Evolutionary conservation across 2,329 filamentous ascomycete species (phyloP), one percentile per base, ranked within the genome.

Genomic region (Chaetomium sp.): DNA sequence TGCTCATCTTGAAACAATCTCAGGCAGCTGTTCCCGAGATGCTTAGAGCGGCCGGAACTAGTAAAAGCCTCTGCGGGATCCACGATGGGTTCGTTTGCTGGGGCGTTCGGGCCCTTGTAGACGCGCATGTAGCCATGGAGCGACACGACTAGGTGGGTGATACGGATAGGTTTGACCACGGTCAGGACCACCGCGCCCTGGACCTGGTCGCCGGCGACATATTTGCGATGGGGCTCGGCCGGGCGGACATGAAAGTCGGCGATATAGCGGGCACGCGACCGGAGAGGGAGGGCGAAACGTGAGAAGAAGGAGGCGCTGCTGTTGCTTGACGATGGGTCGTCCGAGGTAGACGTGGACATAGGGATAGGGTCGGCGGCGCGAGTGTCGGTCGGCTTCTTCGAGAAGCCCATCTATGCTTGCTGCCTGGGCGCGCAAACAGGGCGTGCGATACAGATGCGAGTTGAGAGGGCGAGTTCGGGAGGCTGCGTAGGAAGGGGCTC

Each of bases 1-100:
- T 86, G 80, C 72, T 94, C 88, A 66, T 94, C 89, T 70, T 91
- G 86, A 66, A 92, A 94, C 46, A 94, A 74, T 43, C 86, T 87
- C n/a, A 85, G 87, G 64, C 89, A 84, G 36, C 88, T 88, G 73
- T 89, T 89, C 64, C 86, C 86, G 66, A 85, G 85, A 66, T 88
- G 89, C 61, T 79, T 79, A 32, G 56, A 52, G 36, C 65, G 67
- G 61, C 65, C 56, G 64, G 73, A 63, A n/a, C 66, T 65, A 42
- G 66, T 70, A 59, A 64, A 71, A 64, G 62, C 69, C 62, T 68
- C 70, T 64, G 75, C 68, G 5, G 74, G 72, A 47, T 76, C 74
- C 59, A 72, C 63, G 8, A 68, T 64, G 53, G 71, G 69, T 52
- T 78, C 73, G 55, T 78, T 76, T 57, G 79, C 79, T 59, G 76